Evolutionary conservation across 495 filamentous ascomycete species (phyloP).

Genomic region (Aspergillus sclerotiicarbonarius): DNA sequence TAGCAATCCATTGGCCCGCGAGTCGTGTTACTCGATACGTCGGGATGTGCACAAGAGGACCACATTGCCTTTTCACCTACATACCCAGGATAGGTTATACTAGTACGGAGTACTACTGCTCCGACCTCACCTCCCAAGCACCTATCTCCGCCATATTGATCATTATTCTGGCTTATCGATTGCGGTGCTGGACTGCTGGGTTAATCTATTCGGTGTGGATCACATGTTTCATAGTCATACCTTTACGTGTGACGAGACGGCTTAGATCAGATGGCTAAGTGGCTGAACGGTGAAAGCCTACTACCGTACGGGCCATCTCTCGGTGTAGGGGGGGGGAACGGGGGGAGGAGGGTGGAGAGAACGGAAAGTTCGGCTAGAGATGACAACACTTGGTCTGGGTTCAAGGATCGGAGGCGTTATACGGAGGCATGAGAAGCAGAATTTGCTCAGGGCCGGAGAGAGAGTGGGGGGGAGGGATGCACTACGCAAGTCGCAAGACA

Average conservation of each 20-base stretch:
- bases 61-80: background rate
- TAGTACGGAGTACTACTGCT: background rate
- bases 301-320: background rate
- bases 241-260: background rate
- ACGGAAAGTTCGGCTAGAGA: conserved; percentile 19
- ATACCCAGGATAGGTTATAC: background rate
- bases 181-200: background rate
- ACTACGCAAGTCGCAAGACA: background rate
- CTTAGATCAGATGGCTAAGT: background rate
- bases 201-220: conserved; percentile 7
- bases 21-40: background rate
- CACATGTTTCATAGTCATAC: conserved; percentile 8
- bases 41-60: background rate
- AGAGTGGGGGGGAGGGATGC: background rate
- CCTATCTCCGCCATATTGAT: no score
- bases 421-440: background rate
- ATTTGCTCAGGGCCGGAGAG: background rate
- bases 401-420: background rate
- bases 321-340: background rate
- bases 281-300: background rate
- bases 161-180: background rate
- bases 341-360: background rate
- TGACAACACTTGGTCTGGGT: conserved; percentile 8
- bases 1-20: background rate
- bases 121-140: background rate